Percentiles rank a stretch among this genome's conserved stretches.
Evolutionary conservation across 2,329 filamentous ascomycete species (phyloP).

Genomic region (Nemania abortiva): DNA sequence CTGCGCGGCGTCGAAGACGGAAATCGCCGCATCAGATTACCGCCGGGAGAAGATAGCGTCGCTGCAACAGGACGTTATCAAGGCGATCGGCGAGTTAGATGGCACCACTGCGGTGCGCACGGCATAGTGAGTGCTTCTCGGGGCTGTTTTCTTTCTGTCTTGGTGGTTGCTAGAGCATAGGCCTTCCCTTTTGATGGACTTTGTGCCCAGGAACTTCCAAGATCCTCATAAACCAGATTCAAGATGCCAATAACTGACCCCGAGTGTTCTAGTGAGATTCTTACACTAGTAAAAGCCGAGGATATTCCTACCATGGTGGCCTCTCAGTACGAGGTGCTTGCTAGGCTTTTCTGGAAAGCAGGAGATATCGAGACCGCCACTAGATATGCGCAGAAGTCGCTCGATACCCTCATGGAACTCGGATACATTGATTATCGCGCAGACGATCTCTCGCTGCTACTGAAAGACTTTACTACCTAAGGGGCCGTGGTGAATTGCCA

Average conservation of each 20-base stretch:
- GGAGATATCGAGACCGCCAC: slow-evolving; percentile 47
- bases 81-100: slow-evolving; percentile 46
- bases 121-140: too few species aligned
- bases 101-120: slow-evolving; percentile 48
- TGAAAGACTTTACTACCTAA: slow-evolving; percentile 34
- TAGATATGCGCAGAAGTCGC: slow-evolving; percentile 48
- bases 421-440: slow-evolving; percentile 47
- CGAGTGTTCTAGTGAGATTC: too few species aligned
- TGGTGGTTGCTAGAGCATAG: too few species aligned
- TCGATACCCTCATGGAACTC: slow-evolving; percentile 49
- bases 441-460: slow-evolving; percentile 40
- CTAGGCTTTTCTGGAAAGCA: slow-evolving; percentile 51
- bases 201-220: too few species aligned
- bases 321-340: slow-evolving; percentile 53
- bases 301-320: slow-evolving; percentile 50
- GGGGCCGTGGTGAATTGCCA: not conserved
- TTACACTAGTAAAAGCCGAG: slow-evolving; percentile 48
- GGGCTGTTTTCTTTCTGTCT: too few species aligned
- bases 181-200: too few species aligned
- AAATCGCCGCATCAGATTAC: slow-evolving; percentile 50
- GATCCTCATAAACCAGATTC: too few species aligned
- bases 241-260: too few species aligned
- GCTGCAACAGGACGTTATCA: slow-evolving; percentile 45
- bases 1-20: slow-evolving; percentile 46
- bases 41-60: slow-evolving; percentile 48